Conservation (phyloP, 768 basidiomycete species). For the Nidularia sp. region DNA sequence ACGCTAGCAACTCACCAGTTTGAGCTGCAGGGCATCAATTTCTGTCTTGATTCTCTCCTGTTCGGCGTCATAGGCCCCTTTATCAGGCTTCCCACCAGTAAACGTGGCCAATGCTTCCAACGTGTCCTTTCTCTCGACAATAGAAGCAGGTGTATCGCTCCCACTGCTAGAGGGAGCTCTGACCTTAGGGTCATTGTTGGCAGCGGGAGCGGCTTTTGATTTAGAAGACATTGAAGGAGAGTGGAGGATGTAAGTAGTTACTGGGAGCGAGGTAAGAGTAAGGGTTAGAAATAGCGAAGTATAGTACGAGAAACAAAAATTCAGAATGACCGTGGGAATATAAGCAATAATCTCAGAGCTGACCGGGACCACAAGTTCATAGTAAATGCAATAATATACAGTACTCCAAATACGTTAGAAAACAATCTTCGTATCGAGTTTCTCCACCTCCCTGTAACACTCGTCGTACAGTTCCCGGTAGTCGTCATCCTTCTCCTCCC, state of each 20-base stretch:
- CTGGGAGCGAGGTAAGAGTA: neutral
- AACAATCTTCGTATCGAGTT: constrained; percentile 66
- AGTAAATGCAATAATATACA: constrained; percentile 1
- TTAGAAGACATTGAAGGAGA: constrained; percentile 41
- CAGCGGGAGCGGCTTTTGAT: constrained; percentile 41
- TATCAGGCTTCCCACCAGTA: constrained; percentile 73
- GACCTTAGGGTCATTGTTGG: constrained; percentile 36
- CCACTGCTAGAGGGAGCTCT: constrained; percentile 44
- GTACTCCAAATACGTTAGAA: constrained; percentile 38
- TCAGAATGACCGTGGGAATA: neutral
- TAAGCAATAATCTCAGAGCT: neutral
- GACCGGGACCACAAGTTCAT: too few relatives aligned
- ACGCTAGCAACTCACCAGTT: constrained; percentile 57
- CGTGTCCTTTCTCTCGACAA: constrained; percentile 39
- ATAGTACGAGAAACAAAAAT: too few relatives aligned
- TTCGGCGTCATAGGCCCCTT: constrained; percentile 77
- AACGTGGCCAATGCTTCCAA: constrained; percentile 29
- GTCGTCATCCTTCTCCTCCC: constrained; percentile 71
- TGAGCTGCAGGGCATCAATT: constrained; percentile 77
- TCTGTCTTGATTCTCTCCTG: constrained; percentile 79
- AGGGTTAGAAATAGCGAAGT: too few relatives aligned
- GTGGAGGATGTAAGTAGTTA: constrained; percentile 4
- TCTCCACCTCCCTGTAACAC: constrained; percentile 80
- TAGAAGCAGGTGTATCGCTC: constrained; percentile 42
- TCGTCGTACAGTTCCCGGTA: constrained; percentile 86